phyloP scores from a whole-genome alignment of 805 yeast species.

The Maudiozyma saulgeensis region DNA sequence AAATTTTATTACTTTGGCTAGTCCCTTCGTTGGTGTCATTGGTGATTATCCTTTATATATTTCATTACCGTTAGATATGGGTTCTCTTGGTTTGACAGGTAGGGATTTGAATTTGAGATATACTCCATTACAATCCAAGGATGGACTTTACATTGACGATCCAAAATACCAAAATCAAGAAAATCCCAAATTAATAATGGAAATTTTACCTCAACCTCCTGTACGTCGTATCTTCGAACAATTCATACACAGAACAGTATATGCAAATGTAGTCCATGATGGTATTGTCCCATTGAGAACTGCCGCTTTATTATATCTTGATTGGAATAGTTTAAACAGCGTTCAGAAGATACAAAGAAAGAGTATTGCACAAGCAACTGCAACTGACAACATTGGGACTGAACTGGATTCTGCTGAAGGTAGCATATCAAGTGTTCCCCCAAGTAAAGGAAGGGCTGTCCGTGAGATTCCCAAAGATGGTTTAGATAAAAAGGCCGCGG shows the following conservation, averaged over 20 bases:
- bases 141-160: conserved; percentile 16
- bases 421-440: background rate
- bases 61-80: conserved; percentile 74
- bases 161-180: conserved; percentile 5
- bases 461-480: conserved; percentile 23
- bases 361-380: background rate
- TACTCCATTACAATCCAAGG: conserved; percentile 25
- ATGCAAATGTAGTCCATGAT: conserved; percentile 86
- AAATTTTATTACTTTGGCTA: conserved; percentile 74
- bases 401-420: background rate
- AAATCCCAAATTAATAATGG: conserved; percentile 47
- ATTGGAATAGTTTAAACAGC: conserved; percentile 64
- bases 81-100: conserved; percentile 88
- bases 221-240: conserved; percentile 52
- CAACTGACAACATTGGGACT: background rate
- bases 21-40: conserved; percentile 81
- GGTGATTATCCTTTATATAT: conserved; percentile 83
- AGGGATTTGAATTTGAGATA: conserved; percentile 69
- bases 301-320: conserved; percentile 73
- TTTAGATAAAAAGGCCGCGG: conserved; percentile 21
- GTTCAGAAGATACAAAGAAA: conserved; percentile 33
- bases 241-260: conserved; percentile 66
- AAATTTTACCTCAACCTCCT: conserved; percentile 67
- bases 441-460: background rate
- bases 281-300: conserved; percentile 95